phyloP scores from a whole-genome alignment of 441 rosid species.

The Populus hybrid region DNA sequence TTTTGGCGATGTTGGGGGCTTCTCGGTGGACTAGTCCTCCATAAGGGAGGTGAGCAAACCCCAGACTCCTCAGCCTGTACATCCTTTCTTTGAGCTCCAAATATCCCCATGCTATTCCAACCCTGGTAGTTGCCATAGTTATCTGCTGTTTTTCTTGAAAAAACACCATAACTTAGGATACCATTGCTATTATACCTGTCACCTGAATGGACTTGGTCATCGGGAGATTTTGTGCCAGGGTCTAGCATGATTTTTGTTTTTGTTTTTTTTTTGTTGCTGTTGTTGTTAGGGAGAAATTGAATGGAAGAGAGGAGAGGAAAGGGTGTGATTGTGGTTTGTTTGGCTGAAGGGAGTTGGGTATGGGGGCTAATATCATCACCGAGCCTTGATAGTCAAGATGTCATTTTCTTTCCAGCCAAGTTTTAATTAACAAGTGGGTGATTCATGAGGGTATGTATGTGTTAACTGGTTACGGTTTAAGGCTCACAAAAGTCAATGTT shows the following conservation, averaged over 20 bases:
- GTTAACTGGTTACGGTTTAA: not conserved
- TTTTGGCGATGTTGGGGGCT: slow-evolving; percentile 37
- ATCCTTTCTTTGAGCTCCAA: not conserved
- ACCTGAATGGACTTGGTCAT: slow-evolving; percentile 13
- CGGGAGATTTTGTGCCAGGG: slow-evolving; percentile 22
- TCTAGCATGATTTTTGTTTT: slow-evolving; percentile 34
- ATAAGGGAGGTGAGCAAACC: slow-evolving; percentile 54
- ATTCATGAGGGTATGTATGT: not conserved
- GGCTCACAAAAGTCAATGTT: slow-evolving; percentile 33
- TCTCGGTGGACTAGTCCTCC: slow-evolving; percentile 50
- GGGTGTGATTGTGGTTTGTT: slow-evolving; percentile 10
- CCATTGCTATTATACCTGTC: slow-evolving; percentile 6
- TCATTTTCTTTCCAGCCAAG: slow-evolving; percentile 15
- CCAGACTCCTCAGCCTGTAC: slow-evolving; percentile 45
- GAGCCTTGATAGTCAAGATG: slow-evolving; percentile 4
- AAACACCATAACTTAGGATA: slow-evolving; percentile 4
- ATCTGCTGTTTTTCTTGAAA: slow-evolving; percentile 16
- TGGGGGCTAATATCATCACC: slow-evolving; percentile 19
- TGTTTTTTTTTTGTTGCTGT: not conserved
- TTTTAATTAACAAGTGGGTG: not conserved
- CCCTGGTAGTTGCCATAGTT: slow-evolving; percentile 12
- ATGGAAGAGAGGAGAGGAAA: not conserved
- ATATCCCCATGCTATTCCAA: slow-evolving; percentile 1
- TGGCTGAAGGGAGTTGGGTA: slow-evolving; percentile 8
- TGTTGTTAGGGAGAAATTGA: not conserved